Base-by-base conservation (phyloP, 2,329 filamentous ascomycete species). In the Nannizziopsis barbatae region DNA sequence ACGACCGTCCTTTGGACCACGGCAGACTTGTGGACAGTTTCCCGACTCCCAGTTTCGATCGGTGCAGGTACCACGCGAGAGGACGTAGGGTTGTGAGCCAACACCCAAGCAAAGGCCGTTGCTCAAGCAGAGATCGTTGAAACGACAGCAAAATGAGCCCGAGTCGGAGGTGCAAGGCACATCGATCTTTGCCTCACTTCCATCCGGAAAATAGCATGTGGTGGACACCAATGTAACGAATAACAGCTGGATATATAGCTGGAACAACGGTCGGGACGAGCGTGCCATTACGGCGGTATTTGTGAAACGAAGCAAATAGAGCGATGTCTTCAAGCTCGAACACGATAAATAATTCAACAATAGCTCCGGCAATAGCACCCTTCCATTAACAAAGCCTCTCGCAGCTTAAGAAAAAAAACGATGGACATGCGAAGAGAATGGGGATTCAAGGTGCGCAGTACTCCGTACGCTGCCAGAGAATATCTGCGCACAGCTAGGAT, bases 131-230 rank as follows among this genome's bases (percentile, higher is more conserved):
- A 64, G 53, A 14, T 54, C 53, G 7, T 37, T 48, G 2, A 22
- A 33, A 2, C 56, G 53, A 35, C 61, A 64, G 50, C 61, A 64
- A 2, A 51, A 51, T 7, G 59, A 58, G 48, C 54, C 47, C 8
- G 55, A 50, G 12, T 55, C 53, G 7, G 54, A 52, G 8, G 58
- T 55, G 47, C 61, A 64, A 11, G 62, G 61, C 1, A 57, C 55
- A 37, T 56, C 56, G 5, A 32, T 17, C 0, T 30, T 10, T 4
- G 59, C 57, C 2, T 38, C 10, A 2, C 49, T 45, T 11, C 57
- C 54, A n/a, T 60, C 48, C 2, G 61, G 61, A 10, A 55, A 63
- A 44, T 62, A 64, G 41, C 62, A 64, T 36, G 38, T 52, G 50
- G 14, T 27, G 30, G 36, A 42, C 20, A 18, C 38, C 10, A n/a